Conservation (phyloP, 495 filamentous ascomycete genomes). For the Hyaloscypha variabilis region DNA sequence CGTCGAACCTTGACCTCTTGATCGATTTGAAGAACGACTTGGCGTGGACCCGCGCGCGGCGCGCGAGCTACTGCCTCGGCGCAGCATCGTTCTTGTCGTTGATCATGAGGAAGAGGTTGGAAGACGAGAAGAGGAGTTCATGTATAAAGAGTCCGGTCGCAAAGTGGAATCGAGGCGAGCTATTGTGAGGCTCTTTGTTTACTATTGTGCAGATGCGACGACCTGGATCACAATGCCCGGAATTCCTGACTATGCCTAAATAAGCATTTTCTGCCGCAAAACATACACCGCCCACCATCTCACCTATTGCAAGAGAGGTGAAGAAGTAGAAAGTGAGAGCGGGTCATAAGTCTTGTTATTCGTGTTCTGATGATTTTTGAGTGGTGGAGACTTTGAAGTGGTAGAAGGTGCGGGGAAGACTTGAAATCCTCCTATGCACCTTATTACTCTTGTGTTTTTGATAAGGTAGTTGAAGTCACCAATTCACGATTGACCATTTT, state of each 20-base stretch:
- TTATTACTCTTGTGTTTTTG: too few species aligned
- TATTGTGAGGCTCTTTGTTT: slow-evolving; percentile 24
- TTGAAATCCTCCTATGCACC: too few species aligned
- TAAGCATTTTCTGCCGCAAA: not conserved
- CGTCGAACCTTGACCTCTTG: slow-evolving; percentile 30
- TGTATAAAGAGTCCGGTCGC: slow-evolving; percentile 6
- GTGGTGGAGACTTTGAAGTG: too few species aligned
- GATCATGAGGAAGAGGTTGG: slow-evolving; percentile 28
- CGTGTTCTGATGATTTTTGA: too few species aligned
- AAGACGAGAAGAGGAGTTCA: slow-evolving; percentile 25
- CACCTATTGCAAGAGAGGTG: too few species aligned
- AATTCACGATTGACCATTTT: too few species aligned
- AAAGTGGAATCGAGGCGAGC: slow-evolving; percentile 5
- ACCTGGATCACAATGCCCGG: not conserved
- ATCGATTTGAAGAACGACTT: slow-evolving; percentile 30
- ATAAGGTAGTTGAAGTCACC: too few species aligned
- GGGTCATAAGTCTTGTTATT: too few species aligned
- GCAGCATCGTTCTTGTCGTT: slow-evolving; percentile 29
- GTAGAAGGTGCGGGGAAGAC: too few species aligned
- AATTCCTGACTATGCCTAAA: not conserved
- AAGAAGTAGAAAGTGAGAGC: too few species aligned
- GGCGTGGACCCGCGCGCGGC: slow-evolving; percentile 18
- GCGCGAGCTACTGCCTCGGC: slow-evolving; percentile 21
- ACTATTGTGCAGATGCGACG: not conserved
- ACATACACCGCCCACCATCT: not conserved